Conservation (phyloP, 2,329 filamentous ascomycete genomes). For the Alternaria longipes region DNA sequence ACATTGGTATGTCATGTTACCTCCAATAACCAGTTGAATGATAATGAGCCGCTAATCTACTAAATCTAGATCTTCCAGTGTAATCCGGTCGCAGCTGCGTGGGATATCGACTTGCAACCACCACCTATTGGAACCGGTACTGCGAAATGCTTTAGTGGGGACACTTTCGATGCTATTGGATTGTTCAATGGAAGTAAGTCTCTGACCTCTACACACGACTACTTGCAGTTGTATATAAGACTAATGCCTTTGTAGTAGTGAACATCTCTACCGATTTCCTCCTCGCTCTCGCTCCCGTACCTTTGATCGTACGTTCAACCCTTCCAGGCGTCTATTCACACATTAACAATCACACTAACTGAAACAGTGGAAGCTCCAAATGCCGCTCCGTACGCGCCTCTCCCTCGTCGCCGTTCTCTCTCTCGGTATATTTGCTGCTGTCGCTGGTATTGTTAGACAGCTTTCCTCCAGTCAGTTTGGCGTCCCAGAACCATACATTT, state of each 20-base stretch:
- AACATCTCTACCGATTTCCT: slow-evolving; percentile 54
- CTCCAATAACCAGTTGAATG: background rate
- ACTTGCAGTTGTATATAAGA: background rate
- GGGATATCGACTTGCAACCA: slow-evolving; percentile 52
- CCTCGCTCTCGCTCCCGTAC: slow-evolving; percentile 55
- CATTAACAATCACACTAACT: background rate
- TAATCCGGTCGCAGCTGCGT: slow-evolving; percentile 56
- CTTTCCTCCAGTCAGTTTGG: slow-evolving; percentile 50
- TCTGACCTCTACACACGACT: too few relatives aligned
- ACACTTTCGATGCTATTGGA: slow-evolving; percentile 56
- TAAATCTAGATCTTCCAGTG: slow-evolving; percentile 55
- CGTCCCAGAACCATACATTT: slow-evolving; percentile 49
- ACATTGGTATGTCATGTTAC: slow-evolving; percentile 43
- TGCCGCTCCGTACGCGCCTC: slow-evolving; percentile 55
- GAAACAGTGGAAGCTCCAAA: slow-evolving; percentile 50
- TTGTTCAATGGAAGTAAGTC: slow-evolving; percentile 57
- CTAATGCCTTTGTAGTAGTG: slow-evolving; percentile 31
- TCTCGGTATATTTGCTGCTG: slow-evolving; percentile 54
- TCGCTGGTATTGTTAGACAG: slow-evolving; percentile 56
- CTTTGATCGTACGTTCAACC: slow-evolving; percentile 44
- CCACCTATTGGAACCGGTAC: slow-evolving; percentile 37
- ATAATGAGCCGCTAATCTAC: background rate
- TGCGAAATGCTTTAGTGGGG: slow-evolving; percentile 56
- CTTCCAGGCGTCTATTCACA: background rate
- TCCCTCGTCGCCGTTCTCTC: slow-evolving; percentile 50